A percentile compares a stretch with the other conserved stretches of the same genome.
Evolutionary conservation across 768 basidiomycete genomes (phyloP).

Genomic region (Pholiota microspora): DNA sequence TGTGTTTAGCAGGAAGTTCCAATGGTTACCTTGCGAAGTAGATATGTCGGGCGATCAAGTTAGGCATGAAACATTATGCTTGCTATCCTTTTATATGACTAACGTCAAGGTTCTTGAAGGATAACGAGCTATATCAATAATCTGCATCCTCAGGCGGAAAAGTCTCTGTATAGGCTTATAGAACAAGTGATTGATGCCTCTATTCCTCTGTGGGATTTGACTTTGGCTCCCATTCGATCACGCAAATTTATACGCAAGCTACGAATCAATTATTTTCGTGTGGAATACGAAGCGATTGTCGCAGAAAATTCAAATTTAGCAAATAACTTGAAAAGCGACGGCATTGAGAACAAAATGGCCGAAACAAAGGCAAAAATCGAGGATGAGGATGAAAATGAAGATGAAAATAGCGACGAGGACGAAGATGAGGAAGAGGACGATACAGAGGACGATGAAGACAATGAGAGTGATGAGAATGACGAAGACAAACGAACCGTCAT

Average conservation of each 20-base stretch:
- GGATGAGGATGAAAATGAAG: neutral
- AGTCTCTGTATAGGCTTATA: conserved; percentile 25
- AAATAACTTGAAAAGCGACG: too few relatives aligned
- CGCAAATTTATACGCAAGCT: too few relatives aligned
- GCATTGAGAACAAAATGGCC: too few relatives aligned
- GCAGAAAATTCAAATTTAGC: too few relatives aligned
- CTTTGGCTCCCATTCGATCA: conserved; percentile 18
- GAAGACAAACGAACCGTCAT: conserved; percentile 11
- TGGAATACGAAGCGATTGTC: too few relatives aligned
- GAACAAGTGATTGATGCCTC: conserved; percentile 24
- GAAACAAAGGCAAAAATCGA: too few relatives aligned
- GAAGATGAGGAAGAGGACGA: conserved; percentile 12
- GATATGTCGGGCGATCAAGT: conserved; percentile 19
- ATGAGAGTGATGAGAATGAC: conserved; percentile 10
- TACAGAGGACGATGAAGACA: conserved; percentile 1
- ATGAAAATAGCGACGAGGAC: neutral
- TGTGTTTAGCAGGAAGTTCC: conserved; percentile 25
- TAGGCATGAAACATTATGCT: too few relatives aligned
- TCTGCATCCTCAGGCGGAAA: conserved; percentile 29
- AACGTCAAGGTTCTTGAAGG: neutral
- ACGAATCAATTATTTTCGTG: too few relatives aligned
- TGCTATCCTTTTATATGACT: neutral
- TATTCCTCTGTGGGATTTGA: conserved; percentile 32
- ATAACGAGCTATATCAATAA: conserved; percentile 40
- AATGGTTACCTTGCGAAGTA: conserved; percentile 29